Conservation (phyloP, 306 rosid species). For the Argentina anserina region DNA sequence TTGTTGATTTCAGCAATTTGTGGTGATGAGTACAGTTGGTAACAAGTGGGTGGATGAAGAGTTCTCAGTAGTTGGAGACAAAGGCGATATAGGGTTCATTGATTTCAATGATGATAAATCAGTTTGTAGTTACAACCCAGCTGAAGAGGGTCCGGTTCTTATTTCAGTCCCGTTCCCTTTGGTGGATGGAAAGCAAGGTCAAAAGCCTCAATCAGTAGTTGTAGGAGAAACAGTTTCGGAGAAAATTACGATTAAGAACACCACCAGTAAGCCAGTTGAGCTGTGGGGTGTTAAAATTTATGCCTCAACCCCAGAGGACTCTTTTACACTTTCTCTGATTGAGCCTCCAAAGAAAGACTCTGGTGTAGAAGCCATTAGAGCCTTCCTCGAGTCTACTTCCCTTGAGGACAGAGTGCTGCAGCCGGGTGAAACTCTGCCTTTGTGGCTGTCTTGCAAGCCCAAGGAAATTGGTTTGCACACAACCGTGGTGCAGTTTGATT, state of each 20-base stretch:
- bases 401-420: constrained; percentile 84
- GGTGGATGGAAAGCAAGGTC: constrained; percentile 51
- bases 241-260: constrained; percentile 55
- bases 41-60: constrained; percentile 61
- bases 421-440: constrained; percentile 55
- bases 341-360: constrained; percentile 58
- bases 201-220: constrained; percentile 58
- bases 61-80: constrained; percentile 66
- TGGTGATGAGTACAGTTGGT: constrained; percentile 50
- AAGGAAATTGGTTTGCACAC: constrained; percentile 74
- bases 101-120: constrained; percentile 79
- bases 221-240: constrained; percentile 55
- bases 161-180: constrained; percentile 72
- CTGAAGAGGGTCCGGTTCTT: constrained; percentile 47
- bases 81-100: constrained; percentile 70
- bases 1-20: constrained; percentile 26
- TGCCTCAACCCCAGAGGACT: constrained; percentile 68
- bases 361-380: constrained; percentile 26
- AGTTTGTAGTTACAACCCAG: constrained; percentile 52
- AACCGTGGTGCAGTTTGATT: constrained; percentile 60
- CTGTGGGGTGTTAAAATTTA: constrained; percentile 75
- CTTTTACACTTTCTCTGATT: constrained; percentile 72
- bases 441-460: constrained; percentile 91
- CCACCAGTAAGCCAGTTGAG: constrained; percentile 60
- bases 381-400: constrained; percentile 51